Base-by-base conservation (phyloP, 768 basidiomycete species). In the Rhodosporidiobolus odoratus region DNA sequence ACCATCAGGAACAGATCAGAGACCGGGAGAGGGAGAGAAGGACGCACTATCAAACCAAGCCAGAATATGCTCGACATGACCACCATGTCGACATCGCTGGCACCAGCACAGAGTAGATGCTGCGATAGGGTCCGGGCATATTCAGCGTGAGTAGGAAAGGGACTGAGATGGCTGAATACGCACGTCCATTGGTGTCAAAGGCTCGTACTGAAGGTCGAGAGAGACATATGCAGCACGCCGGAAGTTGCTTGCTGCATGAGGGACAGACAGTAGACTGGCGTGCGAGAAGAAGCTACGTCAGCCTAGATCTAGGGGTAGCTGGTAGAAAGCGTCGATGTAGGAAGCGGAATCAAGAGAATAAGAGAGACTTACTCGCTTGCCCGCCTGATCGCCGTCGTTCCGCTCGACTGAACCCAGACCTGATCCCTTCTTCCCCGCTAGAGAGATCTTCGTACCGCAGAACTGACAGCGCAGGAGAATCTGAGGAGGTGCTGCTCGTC, bases 31-130 rank as follows among this genome's bases (percentile, higher is more conserved):
- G 35, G 15, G 17, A 17, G 19, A 12, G 12, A 47, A 34, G 32
- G 52, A 60, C 61, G 34, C 27, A 62, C 66, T 54, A n/a, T 67
- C 66, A 58, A 75, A 75, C 73, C 73, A 75, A n/a, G 68, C 64
- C 17, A 75, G 57, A 9, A 75, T 15, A 48, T 75, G 73, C 21
- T 53, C 50, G 5, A 65, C 67, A 34, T 75, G 73, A 4, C 73
- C 73, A 15, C 73, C 73, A 34, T 75, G 73, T 0, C 73, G 56
- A 48, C 73, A 75, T 37, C 25, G 7, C n/a, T 62, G 63, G 21
- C 73, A 75, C 66, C 66, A 69, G n/a, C 59, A 63, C 8, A 74
- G 48, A 38, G 63, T 66, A 8, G 69, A 68, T 2, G 73, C 73
- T 74, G 62, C 19, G 3, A 32, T 0, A 25, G 2, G 4, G 3